Percentiles rank a stretch among this genome's conserved stretches.
Conservation (phyloP, 2,329 filamentous ascomycete genomes). For the Penicillium sclerotigenum region DNA sequence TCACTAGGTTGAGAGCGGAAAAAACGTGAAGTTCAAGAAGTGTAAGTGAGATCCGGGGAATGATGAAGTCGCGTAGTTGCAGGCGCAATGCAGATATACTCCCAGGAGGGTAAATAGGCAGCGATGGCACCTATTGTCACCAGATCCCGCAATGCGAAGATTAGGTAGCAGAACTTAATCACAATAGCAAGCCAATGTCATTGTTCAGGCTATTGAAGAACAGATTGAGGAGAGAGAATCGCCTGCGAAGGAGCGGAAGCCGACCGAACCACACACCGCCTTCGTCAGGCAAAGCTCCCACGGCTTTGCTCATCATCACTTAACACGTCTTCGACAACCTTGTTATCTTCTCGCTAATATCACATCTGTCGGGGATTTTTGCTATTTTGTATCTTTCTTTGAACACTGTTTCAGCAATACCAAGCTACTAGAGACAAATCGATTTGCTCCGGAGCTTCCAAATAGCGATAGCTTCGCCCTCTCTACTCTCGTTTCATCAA, state of each 20-base stretch:
- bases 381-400: neutral
- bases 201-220: slow-evolving; percentile 17
- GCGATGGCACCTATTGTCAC: slow-evolving; percentile 7
- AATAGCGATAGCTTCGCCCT: slow-evolving; percentile 28
- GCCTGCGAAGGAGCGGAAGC: slow-evolving; percentile 20
- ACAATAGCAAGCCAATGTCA: slow-evolving; percentile 14
- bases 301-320: slow-evolving; percentile 5
- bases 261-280: slow-evolving; percentile 31
- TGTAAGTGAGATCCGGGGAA: slow-evolving; percentile 13
- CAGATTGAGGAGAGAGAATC: slow-evolving; percentile 28
- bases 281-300: slow-evolving; percentile 28
- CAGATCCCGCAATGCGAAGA: slow-evolving; percentile 6
- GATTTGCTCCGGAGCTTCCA: slow-evolving; percentile 28
- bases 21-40: slow-evolving; percentile 1
- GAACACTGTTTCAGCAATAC: neutral
- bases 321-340: slow-evolving; percentile 10
- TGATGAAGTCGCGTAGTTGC: slow-evolving; percentile 7
- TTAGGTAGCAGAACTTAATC: slow-evolving; percentile 7
- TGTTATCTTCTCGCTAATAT: slow-evolving; percentile 3
- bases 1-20: neutral
- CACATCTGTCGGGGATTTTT: slow-evolving; percentile 2
- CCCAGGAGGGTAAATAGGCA: slow-evolving; percentile 1
- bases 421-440: slow-evolving; percentile 7
- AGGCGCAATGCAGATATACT: slow-evolving; percentile 7
- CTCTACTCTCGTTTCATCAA: slow-evolving; percentile 16